These are phyloP conservation scores for Phytopythium montanum DNA, from an alignment of 352 stramenopile species.

Conservation along the genomic window DNA sequence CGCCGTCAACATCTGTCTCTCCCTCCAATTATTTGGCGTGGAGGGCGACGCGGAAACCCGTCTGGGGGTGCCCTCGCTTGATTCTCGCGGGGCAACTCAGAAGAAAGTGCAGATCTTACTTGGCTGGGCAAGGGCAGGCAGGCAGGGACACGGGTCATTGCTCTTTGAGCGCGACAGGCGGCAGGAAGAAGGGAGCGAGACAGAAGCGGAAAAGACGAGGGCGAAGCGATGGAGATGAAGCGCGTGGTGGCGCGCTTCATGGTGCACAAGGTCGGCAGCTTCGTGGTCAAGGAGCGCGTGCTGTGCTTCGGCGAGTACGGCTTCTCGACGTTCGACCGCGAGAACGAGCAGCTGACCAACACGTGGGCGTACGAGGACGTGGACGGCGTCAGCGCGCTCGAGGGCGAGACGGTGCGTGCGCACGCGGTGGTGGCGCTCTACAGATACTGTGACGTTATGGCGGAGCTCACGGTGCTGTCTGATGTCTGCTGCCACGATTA, in stretches of 20 bases:
- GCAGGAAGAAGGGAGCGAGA: not conserved
- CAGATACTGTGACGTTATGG: too few species aligned
- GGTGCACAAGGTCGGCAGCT: conserved; percentile 82
- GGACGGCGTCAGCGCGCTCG: conserved; percentile 46
- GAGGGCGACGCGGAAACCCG: not conserved
- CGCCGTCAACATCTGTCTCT: not conserved
- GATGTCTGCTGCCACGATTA: not conserved
- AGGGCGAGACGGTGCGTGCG: conserved; percentile 55
- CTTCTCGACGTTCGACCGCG: conserved; percentile 70
- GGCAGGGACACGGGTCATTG: not conserved
- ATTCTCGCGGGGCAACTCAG: not conserved
- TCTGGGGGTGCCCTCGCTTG: not conserved
- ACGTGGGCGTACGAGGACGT: conserved; percentile 82
- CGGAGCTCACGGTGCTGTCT: not conserved
- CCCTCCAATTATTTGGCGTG: not conserved
- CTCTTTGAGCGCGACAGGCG: not conserved
- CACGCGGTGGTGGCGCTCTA: not conserved
- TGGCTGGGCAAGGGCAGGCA: not conserved
- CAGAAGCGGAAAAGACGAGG: not conserved
- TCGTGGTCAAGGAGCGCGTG: conserved; percentile 82
- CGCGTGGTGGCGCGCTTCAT: conserved; percentile 72
- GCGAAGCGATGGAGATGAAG: conserved; percentile 44
- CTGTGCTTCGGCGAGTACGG: conserved; percentile 71
- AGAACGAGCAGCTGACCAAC: conserved; percentile 74
- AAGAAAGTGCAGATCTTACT: conserved; percentile 1